Base-by-base conservation (phyloP, 2,329 filamentous ascomycete species). In the Fusarium foetens region DNA sequence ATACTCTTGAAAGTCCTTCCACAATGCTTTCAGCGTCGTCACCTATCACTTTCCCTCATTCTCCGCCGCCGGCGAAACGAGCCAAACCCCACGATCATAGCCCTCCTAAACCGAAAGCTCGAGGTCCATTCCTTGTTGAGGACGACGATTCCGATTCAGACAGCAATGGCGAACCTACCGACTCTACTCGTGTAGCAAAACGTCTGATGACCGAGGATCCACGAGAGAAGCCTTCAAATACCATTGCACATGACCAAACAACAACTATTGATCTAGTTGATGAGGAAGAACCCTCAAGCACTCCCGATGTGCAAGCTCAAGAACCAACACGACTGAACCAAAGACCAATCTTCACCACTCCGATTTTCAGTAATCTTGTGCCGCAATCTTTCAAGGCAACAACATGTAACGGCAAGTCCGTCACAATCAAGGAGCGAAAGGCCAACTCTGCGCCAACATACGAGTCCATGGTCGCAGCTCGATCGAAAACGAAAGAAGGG, bases 401-500 rank as follows among this genome's bases (percentile, higher is more conserved):
- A n/a, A 89, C 87, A 23, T 90, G 89, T 63, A 83, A 85, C 27
- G 92, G 92, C 35, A 87, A 85, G 45, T 83, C 84, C 0, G 80
- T 89, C 4, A 84, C 87, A 0, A 84, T 94, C 48, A 85, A 85
- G 48, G 84, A 89, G 75, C 89, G 90, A 57, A 85, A 84, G 59
- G 78, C 82, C 12, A 79, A 80, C 2, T 80, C 81, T 2, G 78
- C 82, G 1, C 78, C 88, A 3, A 85, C 91, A 0, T 94, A 92
- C 76, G 90, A 93, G 76, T 84, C 88, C 42, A 86, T 94, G 74
- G 88, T 93, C 6, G 91, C 92, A 27, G 87, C 89, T 16, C 86
- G 92, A 54, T 93, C 92, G 9, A 88, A 83, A 61, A 90, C 87
- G 1, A 90, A 89, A 70, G 88, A 91, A 63, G 91, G 92, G 4